These are phyloP conservation scores for Groenewaldozyma auringiensis DNA, from an alignment of 1,139 yeast genomes.

Conservation along the genomic window DNA sequence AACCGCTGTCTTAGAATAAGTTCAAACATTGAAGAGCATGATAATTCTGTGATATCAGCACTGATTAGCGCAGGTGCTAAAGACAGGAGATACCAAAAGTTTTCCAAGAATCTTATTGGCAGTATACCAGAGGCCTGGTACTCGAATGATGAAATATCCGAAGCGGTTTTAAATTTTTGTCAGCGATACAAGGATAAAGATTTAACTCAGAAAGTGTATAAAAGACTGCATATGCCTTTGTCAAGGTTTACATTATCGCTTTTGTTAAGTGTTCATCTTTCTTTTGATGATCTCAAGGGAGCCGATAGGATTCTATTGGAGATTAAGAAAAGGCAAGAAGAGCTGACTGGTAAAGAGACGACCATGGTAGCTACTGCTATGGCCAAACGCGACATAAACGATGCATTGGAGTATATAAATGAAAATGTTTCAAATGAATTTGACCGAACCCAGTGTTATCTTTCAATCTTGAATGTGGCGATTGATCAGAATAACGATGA, in stretches of 20 bases:
- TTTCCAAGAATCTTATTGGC: conserved; percentile 22
- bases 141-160: conserved; percentile 20
- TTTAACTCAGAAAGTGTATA: conserved; percentile 20
- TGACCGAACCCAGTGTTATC: not conserved
- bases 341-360: not conserved
- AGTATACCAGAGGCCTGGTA: conserved; percentile 23
- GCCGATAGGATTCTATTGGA: conserved; percentile 35
- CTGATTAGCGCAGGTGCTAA: conserved; percentile 22
- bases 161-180: conserved; percentile 21
- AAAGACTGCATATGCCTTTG: conserved; percentile 19
- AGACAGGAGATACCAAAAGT: conserved; percentile 10
- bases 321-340: conserved; percentile 19
- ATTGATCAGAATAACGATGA: not conserved
- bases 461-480: conserved; percentile 1
- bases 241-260: conserved; percentile 29
- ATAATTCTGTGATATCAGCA: conserved; percentile 14
- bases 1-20: conserved; percentile 5
- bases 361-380: not conserved
- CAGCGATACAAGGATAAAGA: conserved; percentile 18
- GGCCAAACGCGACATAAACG: not conserved
- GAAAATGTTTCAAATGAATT: conserved; percentile 10
- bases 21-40: conserved; percentile 9
- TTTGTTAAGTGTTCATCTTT: conserved; percentile 35
- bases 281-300: conserved; percentile 35
- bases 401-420: not conserved